Percentiles rank a stretch among this genome's conserved stretches.
phyloP scores from a whole-genome alignment of 352 stramenopile genomes.

The Globisporangium viniferum region DNA sequence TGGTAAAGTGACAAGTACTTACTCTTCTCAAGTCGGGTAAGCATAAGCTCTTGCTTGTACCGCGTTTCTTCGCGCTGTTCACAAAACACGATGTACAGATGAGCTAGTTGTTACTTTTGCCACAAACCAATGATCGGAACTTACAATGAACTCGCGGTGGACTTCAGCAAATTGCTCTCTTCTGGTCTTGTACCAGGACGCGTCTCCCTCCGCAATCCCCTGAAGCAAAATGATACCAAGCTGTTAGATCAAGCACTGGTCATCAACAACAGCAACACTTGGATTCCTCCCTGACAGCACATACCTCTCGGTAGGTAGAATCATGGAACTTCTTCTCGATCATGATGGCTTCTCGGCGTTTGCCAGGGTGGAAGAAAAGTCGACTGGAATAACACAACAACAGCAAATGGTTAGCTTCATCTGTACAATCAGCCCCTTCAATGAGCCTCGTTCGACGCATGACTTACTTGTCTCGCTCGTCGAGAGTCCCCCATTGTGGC shows the following conservation, averaged over 20 bases:
- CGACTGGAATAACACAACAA: constrained; percentile 24
- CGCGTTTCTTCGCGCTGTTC: constrained; percentile 60
- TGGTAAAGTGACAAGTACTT: constrained; percentile 4
- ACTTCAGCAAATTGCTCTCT: constrained; percentile 43
- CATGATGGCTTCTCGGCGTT: constrained; percentile 59
- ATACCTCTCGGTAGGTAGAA: constrained; percentile 46
- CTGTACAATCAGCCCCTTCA: background rate
- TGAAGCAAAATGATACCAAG: constrained; percentile 11
- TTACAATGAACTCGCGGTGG: constrained; percentile 59
- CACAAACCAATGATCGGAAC: constrained; percentile 10
- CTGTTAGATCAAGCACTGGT: background rate
- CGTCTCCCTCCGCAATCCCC: constrained; percentile 37
- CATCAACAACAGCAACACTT: constrained; percentile 7
- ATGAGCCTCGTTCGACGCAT: background rate
- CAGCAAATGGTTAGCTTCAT: constrained; percentile 1
- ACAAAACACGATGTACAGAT: background rate
- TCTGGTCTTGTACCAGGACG: constrained; percentile 46
- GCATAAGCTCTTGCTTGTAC: constrained; percentile 77
- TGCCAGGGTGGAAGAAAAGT: constrained; percentile 63
- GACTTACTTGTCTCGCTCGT: constrained; percentile 55
- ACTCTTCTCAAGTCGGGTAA: constrained; percentile 70
- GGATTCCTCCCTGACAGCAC: too few species aligned
- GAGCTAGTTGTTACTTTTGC: background rate
- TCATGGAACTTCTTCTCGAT: constrained; percentile 71
- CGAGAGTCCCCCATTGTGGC: constrained; percentile 50